phyloP scores from a whole-genome alignment of 2,329 filamentous ascomycete genomes.

The Colletotrichum siamense region DNA sequence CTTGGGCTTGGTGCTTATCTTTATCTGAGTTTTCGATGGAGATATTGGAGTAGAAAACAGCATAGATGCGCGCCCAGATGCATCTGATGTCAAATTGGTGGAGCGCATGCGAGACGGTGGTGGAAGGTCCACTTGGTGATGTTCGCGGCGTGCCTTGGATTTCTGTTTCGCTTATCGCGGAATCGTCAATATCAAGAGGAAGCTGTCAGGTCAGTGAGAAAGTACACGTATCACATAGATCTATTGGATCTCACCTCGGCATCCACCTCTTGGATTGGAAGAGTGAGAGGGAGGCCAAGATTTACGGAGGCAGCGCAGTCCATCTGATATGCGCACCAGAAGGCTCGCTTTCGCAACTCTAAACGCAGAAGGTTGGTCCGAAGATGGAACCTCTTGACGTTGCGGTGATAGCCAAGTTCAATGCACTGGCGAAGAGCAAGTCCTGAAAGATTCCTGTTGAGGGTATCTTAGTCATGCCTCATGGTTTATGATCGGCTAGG shows the following conservation, averaged over 20 bases:
- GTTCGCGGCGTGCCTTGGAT: background rate
- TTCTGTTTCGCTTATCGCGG: background rate
- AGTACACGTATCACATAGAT: background rate
- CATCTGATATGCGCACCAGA: constrained; percentile 17
- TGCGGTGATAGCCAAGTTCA: constrained; percentile 36
- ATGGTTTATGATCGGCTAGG: too few relatives aligned
- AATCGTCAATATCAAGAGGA: constrained; percentile 8
- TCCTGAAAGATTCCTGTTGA: constrained; percentile 29
- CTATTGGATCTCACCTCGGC: background rate
- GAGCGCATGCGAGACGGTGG: background rate
- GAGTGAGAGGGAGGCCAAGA: background rate
- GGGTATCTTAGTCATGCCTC: too few relatives aligned
- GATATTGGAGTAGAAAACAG: background rate
- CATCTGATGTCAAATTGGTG: constrained; percentile 5
- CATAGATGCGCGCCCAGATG: constrained; percentile 12
- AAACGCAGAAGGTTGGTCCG: background rate
- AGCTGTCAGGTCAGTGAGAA: background rate
- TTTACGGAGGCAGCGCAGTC: constrained; percentile 2
- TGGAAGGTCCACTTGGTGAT: background rate
- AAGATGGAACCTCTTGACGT: background rate
- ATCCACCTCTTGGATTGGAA: constrained; percentile 3
- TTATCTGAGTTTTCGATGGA: background rate
- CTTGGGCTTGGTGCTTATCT: background rate
- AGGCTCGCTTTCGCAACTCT: constrained; percentile 12
- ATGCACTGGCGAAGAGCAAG: constrained; percentile 36